Base-by-base conservation (phyloP, 345 rosid species). In the Eutrema heterophyllum region DNA sequence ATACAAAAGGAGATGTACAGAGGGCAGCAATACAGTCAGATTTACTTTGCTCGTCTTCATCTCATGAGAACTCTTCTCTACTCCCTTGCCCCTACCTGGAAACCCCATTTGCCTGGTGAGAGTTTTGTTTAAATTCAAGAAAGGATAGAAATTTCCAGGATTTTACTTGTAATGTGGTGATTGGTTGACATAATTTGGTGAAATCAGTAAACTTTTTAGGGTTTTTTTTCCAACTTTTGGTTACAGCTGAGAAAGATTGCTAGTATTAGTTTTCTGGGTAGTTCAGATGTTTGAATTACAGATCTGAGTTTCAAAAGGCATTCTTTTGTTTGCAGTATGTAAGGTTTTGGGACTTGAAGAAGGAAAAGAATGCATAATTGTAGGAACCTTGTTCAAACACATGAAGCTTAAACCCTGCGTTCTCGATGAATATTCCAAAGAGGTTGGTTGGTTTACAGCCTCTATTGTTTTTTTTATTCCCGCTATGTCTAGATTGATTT, bases 371-470 rank as follows among this genome's bases (percentile, higher is more conserved):
- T 92, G 99, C 74, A 79, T 95, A 27, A 69, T 95, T 67, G 89
- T 95, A 9, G 99, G 99, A 36, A 95, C 97, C 35, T 74, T 95
- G 73, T 95, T 83, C 86, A 95, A 95, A 85, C 88, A 95, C 62
- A 95, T 92, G 99, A 87, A 92, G 80, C 97, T 95, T 70, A 95
- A 95, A 70, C 97, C 97, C 77, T 85, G 87, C 41, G 84, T 95
- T 72, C 97, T 95, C 68, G 97, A 92, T 75, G 99, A 92, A 81
- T 95, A 95, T 74, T 88, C 98, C n/a, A 90, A 85, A 81, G 89
- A 88, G 92, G 93, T 89, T 72, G 27, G 71, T 63, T 61, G 11
- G 12, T 53, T 12, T 76, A 15, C 18, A 32, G 3, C 26, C 32
- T 32, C 12, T 58, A 49, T 12, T 59, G 39, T 46, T 18, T 74